Evolutionary conservation across 345 rosid genomes (phyloP), one percentile per base, ranked within the genome.

Genomic region (Ricinus communis): DNA sequence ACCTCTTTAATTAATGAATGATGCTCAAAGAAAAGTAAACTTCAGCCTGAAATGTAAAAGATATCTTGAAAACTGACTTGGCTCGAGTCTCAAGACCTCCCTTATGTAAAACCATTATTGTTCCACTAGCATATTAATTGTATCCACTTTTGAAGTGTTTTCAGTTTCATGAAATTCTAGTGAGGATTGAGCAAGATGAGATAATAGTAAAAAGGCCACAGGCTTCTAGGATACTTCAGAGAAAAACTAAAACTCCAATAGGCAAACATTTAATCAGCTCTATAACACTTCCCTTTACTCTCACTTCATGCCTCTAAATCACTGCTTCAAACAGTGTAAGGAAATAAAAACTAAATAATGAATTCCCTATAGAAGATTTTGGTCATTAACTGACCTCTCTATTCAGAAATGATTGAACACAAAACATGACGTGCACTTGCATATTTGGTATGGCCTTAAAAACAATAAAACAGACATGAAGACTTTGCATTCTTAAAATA

Each of bases 381-480:
- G n/a, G n/a, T n/a, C n/a, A n/a, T n/a, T n/a, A n/a, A n/a, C n/a
- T n/a, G n/a, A n/a, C n/a, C n/a, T n/a, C n/a, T n/a, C n/a, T n/a
- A n/a, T 12, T 3, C 15, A 55, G 28, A 28, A 12, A 55, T 15
- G 25, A 55, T 22, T 30, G 31, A 55, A 55, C 33, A 55, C 5
- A 38, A 61, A 59, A 16, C n/a, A n/a, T n/a, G n/a, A n/a, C n/a
- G n/a, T n/a, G n/a, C 24, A 19, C 49, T 41, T 24, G 67, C 52
- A 41, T 51, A 38, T 68, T 13, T 28, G 41, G 2, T 11, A 55
- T 56, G 15, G 25, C 72, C 31, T 65, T 53, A 41, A 3, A 46
- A 72, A 54, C n/a, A 72, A 57, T 25, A 30, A 56, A 57, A 36
- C 27, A 49, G 38, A 57, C n/a, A 73, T 27, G 30, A 19, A 36